Evolutionary conservation across 306 rosid genomes (phyloP), one percentile per base, ranked within the genome.

Genomic region (Comarum palustre): DNA sequence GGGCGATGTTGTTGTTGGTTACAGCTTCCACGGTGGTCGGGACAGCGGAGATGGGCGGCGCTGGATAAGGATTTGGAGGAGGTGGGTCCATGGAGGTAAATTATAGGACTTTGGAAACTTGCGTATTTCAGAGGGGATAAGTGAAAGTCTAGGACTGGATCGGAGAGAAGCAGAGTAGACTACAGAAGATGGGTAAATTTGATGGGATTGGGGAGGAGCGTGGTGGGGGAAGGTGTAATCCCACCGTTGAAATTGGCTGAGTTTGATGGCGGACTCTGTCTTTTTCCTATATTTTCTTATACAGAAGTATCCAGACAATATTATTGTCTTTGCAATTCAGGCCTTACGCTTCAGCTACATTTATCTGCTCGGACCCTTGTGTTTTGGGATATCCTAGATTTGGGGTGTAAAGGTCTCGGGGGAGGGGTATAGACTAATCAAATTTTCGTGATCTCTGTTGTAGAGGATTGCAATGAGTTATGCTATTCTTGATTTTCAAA

Each of bases 41-140:
- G 9, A 54, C 46, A 38, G 85, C 27, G 77, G 19, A 10, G 22
- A 57, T 0, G 55, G 51, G 59, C 25, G 59, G 13, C 59, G 59
- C 52, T 2, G 58, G 84, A n/a, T 25, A 31, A 29, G 69, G 78
- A 19, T 68, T 63, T 12, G 83, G 65, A 80, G 78, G 79, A 36
- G 75, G 73, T 54, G 95, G 88, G 85, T 88, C 97, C 95, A 87
- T 91, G 36, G 82, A 36, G 46, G 46, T 14, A 32, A 61, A 8
- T 13, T 0, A 15, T 29, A 29, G 67, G 55, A 72, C 57, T 72
- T 24, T 43, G 74, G 51, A 22, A 6, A 41, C 45, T 32, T 70
- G 4, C 50, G 61, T 41, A 3, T 42, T 69, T 14, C n/a, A n/a
- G 13, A 38, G 63, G 62, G 22, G 74, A 69, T 34, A 13, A 51